These are phyloP conservation scores for Aspergillus pseudoglaucus DNA, from an alignment of 2,329 filamentous ascomycete species.

Conservation along the genomic window DNA sequence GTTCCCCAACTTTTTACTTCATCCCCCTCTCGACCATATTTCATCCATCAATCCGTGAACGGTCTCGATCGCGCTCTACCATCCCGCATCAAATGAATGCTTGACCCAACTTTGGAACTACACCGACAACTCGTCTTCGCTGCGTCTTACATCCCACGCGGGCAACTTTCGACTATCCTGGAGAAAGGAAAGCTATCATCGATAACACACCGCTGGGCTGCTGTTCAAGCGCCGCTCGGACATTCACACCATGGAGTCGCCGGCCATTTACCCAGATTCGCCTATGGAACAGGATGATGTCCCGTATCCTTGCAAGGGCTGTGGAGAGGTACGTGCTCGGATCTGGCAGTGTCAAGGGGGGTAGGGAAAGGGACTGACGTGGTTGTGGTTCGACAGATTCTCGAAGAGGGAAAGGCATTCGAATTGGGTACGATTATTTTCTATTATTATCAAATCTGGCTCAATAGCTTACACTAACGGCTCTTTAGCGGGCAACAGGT, in stretches of 20 bases:
- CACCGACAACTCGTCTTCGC: neutral
- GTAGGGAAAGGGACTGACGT: conserved; percentile 7
- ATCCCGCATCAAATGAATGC: neutral
- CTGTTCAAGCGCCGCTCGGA: neutral
- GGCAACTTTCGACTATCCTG: neutral
- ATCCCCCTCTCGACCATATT: neutral
- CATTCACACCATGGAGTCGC: conserved; percentile 45
- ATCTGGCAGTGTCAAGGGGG: neutral
- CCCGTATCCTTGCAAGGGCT: conserved; percentile 81
- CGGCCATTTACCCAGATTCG: conserved; percentile 50
- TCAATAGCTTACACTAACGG: conserved; percentile 20
- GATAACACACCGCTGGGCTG: neutral
- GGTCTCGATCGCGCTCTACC: neutral
- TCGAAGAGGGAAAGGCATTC: conserved; percentile 97
- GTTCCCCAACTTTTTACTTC: neutral
- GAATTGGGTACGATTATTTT: conserved; percentile 66
- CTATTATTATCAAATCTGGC: conserved; percentile 3
- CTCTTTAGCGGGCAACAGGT: conserved; percentile 78
- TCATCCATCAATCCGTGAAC: neutral
- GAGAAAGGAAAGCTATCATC: neutral
- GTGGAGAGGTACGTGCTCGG: conserved; percentile 64
- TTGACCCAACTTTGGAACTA: neutral
- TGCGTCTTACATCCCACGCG: neutral
- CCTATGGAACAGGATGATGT: conserved; percentile 73
- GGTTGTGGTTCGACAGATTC: conserved; percentile 54